A percentile compares a stretch with the other conserved stretches of the same genome.
These are phyloP conservation scores for Rosa chinensis DNA, from an alignment of 306 rosid genomes.

Conservation along the genomic window DNA sequence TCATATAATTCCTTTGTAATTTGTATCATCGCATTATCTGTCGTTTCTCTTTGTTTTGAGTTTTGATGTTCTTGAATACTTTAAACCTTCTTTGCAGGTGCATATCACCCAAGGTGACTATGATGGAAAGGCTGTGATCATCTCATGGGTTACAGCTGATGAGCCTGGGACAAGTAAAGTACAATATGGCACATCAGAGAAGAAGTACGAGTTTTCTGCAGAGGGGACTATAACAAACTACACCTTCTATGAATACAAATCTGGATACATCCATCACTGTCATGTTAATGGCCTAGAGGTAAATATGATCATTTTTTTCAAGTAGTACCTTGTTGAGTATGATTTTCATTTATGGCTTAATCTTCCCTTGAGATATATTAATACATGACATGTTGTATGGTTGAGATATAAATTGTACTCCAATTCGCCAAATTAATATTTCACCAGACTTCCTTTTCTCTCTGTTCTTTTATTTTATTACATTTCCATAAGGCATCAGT, in stretches of 20 bases:
- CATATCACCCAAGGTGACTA: constrained; percentile 97
- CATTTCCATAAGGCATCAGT: neutral
- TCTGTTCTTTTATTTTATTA: neutral
- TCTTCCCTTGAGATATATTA: neutral
- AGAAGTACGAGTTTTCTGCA: constrained; percentile 44
- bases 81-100: constrained; percentile 51
- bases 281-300: constrained; percentile 80
- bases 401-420: neutral
- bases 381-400: neutral
- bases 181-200: constrained; percentile 55
- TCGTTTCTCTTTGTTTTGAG: neutral
- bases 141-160: constrained; percentile 86
- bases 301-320: constrained; percentile 16
- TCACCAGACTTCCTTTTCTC: neutral
- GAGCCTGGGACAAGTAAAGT: constrained; percentile 66
- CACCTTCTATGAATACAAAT: constrained; percentile 72
- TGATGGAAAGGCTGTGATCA: constrained; percentile 83
- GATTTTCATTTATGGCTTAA: neutral
- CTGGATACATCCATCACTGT: constrained; percentile 93
- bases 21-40: neutral
- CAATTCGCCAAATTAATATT: neutral
- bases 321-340: neutral
- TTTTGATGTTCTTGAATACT: constrained; percentile 10
- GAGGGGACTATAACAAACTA: constrained; percentile 60
- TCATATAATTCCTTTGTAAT: neutral